Base-by-base conservation (phyloP, 2,329 filamentous ascomycete genomes). In the Fusarium coffeatum region DNA sequence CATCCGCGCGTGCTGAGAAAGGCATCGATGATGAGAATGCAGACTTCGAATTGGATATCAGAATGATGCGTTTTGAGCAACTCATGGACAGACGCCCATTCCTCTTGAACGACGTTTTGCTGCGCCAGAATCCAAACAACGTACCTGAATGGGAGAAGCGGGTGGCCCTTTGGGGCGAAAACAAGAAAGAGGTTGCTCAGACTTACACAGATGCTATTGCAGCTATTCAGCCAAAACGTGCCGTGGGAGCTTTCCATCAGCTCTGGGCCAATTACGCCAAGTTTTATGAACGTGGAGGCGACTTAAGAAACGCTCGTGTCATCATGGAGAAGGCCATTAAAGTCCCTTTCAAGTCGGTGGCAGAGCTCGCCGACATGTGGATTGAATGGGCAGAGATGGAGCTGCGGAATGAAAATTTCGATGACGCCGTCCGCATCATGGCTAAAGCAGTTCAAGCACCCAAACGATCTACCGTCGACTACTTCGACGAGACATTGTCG, bases 361-460 rank as follows among this genome's bases (percentile, higher is more conserved):
- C 92, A 30, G 96, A 99, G 80, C 86, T 99, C 61, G 96, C 96
- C 22, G 96, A 99, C 76, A 97, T 96, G 87, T 99, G 96, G 96
- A 97, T 97, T 69, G 94, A 97, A 81, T 99, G 96, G 95, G 95
- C 97, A 2, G 95, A 99, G 80, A 93, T 99, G 92, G 96, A 99
- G 79, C 86, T 99, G 50, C 92, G 96, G 50, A 94, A 94, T 76
- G 94, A 98, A 76, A 97, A 98, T 77, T 98, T 98, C 71, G 94
- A 98, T 77, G 92, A 93, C 75, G 96, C 97, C 5, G 91, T 98
- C 68, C 91, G 92, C 66, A 95, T 99, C 78, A 98, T 99, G 94
- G 93, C 93, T 42, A 98, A 97, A 80, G 96, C 96, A 20, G 95
- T 96, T 8, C 94, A 97, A 79, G 93, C 96, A n/a, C 94, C 96